phyloP scores from a whole-genome alignment of 2,329 filamentous ascomycete species.

The Cladosporium cucumerinum region DNA sequence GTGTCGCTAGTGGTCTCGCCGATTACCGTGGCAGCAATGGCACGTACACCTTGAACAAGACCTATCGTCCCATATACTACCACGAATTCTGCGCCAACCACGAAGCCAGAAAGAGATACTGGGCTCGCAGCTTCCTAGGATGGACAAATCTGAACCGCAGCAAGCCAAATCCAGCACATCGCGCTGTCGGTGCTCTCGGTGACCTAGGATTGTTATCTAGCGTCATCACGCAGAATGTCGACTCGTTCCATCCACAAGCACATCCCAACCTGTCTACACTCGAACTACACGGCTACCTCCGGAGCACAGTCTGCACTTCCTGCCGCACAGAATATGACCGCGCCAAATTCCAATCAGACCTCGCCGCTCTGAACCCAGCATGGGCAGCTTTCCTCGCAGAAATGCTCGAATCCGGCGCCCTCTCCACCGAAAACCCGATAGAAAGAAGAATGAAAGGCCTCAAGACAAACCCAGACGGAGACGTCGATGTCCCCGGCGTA shows the following conservation, averaged over 20 bases:
- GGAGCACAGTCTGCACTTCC: slow-evolving; percentile 74
- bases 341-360: slow-evolving; percentile 68
- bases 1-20: slow-evolving; percentile 85
- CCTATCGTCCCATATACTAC: slow-evolving; percentile 87
- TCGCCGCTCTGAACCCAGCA: slow-evolving; percentile 76
- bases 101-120: slow-evolving; percentile 86
- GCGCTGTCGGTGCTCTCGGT: slow-evolving; percentile 70
- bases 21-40: slow-evolving; percentile 89
- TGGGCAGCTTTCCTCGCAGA: slow-evolving; percentile 76
- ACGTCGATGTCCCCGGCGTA: slow-evolving; percentile 83
- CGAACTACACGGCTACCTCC: slow-evolving; percentile 88
- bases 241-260: slow-evolving; percentile 80
- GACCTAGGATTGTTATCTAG: slow-evolving; percentile 67
- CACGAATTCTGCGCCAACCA: slow-evolving; percentile 82
- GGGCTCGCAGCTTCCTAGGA: slow-evolving; percentile 90
- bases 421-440: slow-evolving; percentile 72
- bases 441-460: slow-evolving; percentile 67
- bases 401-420: slow-evolving; percentile 68
- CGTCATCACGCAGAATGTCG: slow-evolving; percentile 94
- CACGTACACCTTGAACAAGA: slow-evolving; percentile 88
- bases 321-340: slow-evolving; percentile 72
- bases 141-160: slow-evolving; percentile 80
- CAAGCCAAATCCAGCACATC: slow-evolving; percentile 75
- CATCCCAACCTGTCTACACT: slow-evolving; percentile 73
- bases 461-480: slow-evolving; percentile 87